Percentiles rank a stretch among this genome's conserved stretches.
Evolutionary conservation across 73 alveolate genomes (phyloP).

Genomic region (Loxodes magnus): DNA sequence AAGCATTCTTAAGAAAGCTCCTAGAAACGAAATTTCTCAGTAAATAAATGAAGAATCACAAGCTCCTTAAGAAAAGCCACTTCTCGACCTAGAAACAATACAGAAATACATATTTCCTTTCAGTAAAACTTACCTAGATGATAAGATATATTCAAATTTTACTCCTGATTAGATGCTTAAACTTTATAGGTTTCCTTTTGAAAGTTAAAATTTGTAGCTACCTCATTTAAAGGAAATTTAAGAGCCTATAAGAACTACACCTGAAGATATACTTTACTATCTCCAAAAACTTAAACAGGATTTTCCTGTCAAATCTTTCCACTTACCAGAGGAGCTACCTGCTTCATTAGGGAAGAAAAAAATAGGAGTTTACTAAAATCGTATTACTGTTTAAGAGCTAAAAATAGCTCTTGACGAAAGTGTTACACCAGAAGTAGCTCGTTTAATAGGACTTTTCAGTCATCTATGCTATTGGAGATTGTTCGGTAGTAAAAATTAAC

Average conservation of each 20-base stretch:
- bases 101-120: too few relatives aligned
- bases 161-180: too few relatives aligned
- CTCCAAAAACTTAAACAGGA: background rate
- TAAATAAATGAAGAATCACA: too few relatives aligned
- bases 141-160: too few relatives aligned
- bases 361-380: conserved; percentile 5
- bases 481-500: conserved; percentile 7
- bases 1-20: too few relatives aligned
- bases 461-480: conserved; percentile 13
- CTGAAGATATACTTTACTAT: background rate
- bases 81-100: too few relatives aligned
- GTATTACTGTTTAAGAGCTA: background rate
- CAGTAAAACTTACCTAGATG: too few relatives aligned
- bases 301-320: too few relatives aligned
- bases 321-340: background rate
- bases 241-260: conserved; percentile 7
- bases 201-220: background rate
- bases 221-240: conserved; percentile 10
- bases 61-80: too few relatives aligned
- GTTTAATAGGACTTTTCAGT: conserved; percentile 1
- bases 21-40: too few relatives aligned
- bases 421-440: too few relatives aligned
- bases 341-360: background rate
- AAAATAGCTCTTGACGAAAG: too few relatives aligned
- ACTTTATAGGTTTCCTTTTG: conserved; percentile 15